Evolutionary conservation across 2,329 filamentous ascomycete species (phyloP), one percentile per base, ranked within the genome.

Genomic region (Phoma herbarum): DNA sequence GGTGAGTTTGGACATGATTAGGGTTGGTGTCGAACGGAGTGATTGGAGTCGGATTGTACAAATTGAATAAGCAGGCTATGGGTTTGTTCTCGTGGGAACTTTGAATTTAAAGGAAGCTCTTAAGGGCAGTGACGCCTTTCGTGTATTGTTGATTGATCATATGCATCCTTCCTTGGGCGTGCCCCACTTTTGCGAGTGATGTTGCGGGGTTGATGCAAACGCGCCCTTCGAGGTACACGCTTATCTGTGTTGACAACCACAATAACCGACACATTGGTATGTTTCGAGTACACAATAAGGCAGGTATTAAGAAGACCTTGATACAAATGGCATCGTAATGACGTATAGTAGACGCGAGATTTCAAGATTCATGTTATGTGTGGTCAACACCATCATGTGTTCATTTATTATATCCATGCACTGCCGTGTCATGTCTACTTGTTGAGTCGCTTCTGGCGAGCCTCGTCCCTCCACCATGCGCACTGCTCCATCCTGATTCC

Each of bases 391-490:
- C 18, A 39, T 20, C n/a, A 22, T 14, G 8, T 14, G n/a, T 45
- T 12, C 12, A 29, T 12, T 4, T 28, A 22, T 12, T 18, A 20
- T n/a, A 22, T 31, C 11, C 8, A 45, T 29, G 2, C 39, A 25
- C 12, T 39, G 22, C 22, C 12, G 31, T 35, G 31, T 26, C 3
- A 12, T 18, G 46, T 29, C 62, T 55, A 76, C 54, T 77, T 77
- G 23, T 74, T 71, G 44, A 76, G 48, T 59, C 74, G 66, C 51
- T 49, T 47, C 48, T 70, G 72, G 33, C 73, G 61, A 35, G 60
- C 67, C 26, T 64, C 61, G 23, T 77, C 73, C 11, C 70, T 69
- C 74, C 74, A 76, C 72, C 73, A 76, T 6, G 45, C 55, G 51
- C 73, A 76, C 47, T 70, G 64, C 61, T 68, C 57, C 66, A 71